Percentiles rank a stretch among this genome's conserved stretches.
Evolutionary conservation across 768 basidiomycete genomes (phyloP).

Genomic region (Gloeostereum incarnatum): DNA sequence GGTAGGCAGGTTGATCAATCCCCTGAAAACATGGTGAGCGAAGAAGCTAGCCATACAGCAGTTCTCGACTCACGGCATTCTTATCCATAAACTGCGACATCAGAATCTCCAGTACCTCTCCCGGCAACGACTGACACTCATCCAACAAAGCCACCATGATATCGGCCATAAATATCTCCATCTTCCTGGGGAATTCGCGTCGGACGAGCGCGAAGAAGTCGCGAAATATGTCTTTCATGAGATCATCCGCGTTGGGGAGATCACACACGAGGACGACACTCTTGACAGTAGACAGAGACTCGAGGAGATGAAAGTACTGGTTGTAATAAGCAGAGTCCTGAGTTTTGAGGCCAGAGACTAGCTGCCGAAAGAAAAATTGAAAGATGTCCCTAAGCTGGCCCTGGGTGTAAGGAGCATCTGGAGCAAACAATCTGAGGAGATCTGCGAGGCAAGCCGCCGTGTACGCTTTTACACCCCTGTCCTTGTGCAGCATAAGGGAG

Average conservation of each 20-base stretch:
- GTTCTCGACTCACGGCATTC: conserved; percentile 43
- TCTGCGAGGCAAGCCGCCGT: conserved; percentile 93
- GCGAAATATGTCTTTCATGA: conserved; percentile 76
- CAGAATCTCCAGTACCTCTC: conserved; percentile 69
- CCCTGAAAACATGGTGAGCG: conserved; percentile 27
- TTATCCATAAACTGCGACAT: conserved; percentile 83
- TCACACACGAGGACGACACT: conserved; percentile 92
- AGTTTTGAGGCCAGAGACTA: conserved; percentile 64
- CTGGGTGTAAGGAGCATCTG: conserved; percentile 92
- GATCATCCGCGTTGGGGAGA: conserved; percentile 76
- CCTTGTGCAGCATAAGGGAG: conserved; percentile 86
- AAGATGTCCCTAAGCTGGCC: conserved; percentile 91
- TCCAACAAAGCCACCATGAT: conserved; percentile 87
- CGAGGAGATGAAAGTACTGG: conserved; percentile 92
- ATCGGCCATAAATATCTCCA: conserved; percentile 80
- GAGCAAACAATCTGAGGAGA: conserved; percentile 87
- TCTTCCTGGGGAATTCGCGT: conserved; percentile 66
- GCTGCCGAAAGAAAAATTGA: conserved; percentile 89
- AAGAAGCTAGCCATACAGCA: conserved; percentile 5
- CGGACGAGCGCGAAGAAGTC: conserved; percentile 75
- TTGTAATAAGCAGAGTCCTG: conserved; percentile 79
- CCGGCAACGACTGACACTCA: conserved; percentile 71
- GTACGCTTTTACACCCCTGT: conserved; percentile 92
- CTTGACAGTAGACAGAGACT: conserved; percentile 90
- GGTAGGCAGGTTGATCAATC: conserved; percentile 66